Evolutionary conservation across 495 filamentous ascomycete species (phyloP).

Genomic region (Talaromyces proteolyticus): DNA sequence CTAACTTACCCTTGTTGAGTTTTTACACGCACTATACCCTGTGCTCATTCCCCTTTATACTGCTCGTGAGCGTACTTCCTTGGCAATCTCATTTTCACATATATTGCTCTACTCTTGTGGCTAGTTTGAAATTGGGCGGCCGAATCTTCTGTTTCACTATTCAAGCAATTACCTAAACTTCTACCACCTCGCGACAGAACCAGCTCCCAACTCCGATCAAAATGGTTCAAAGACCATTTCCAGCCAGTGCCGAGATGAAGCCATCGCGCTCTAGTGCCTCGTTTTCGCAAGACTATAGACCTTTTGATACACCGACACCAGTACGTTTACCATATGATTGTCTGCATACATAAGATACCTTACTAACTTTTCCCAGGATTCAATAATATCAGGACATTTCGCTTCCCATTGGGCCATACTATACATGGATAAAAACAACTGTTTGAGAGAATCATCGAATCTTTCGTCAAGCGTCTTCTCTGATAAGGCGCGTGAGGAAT

Average conservation of each 20-base stretch:
- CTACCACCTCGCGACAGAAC: too few species aligned
- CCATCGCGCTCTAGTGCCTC: background rate
- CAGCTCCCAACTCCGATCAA: background rate
- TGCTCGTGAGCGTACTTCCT: too few species aligned
- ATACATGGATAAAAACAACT: constrained; percentile 28
- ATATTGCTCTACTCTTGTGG: too few species aligned
- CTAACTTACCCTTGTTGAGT: too few species aligned
- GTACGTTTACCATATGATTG: constrained; percentile 8
- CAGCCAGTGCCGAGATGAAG: background rate
- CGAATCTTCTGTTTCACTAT: too few species aligned
- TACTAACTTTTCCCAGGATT: background rate
- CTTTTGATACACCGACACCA: background rate
- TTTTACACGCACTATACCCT: too few species aligned
- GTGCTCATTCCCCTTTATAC: too few species aligned
- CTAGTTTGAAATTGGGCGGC: too few species aligned
- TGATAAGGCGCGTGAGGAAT: constrained; percentile 29
- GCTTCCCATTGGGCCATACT: constrained; percentile 36
- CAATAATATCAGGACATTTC: background rate
- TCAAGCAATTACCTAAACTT: too few species aligned
- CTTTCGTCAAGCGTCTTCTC: constrained; percentile 32
- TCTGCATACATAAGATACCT: background rate
- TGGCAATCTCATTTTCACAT: too few species aligned
- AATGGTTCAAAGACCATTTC: background rate
- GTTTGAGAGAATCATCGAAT: constrained; percentile 26
- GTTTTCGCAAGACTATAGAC: background rate